These are phyloP conservation scores for Sporobolus alterniflorus DNA, from an alignment of 202 grass and related monocot species.

Conservation along the genomic window DNA sequence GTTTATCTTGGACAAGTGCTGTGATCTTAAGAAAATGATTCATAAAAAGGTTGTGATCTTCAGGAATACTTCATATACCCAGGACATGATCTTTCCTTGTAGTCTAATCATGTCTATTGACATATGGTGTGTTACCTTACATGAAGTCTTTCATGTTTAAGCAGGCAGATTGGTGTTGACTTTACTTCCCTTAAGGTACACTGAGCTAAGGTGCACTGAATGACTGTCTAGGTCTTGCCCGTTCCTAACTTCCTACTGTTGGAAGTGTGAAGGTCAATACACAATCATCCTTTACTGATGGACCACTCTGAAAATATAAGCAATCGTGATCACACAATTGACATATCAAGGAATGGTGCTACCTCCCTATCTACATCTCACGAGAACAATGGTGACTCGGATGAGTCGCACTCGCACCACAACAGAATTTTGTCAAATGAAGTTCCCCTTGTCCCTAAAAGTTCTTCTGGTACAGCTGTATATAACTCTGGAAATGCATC, in stretches of 20 bases:
- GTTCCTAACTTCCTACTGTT: not conserved
- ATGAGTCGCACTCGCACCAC: slow-evolving; percentile 49
- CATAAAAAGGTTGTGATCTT: not conserved
- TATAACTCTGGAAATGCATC: slow-evolving; percentile 44
- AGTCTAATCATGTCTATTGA: slow-evolving; percentile 33
- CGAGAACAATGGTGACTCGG: slow-evolving; percentile 25
- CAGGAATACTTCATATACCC: not conserved
- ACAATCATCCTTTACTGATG: slow-evolving; percentile 52
- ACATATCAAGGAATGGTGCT: slow-evolving; percentile 69
- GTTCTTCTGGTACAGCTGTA: slow-evolving; percentile 30
- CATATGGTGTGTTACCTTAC: slow-evolving; percentile 25
- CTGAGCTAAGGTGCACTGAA: slow-evolving; percentile 13
- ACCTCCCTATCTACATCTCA: slow-evolving; percentile 57
- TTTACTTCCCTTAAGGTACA: slow-evolving; percentile 50
- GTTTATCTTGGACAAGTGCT: not conserved
- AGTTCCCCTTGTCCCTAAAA: slow-evolving; percentile 27
- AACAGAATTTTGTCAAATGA: slow-evolving; percentile 39
- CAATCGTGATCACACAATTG: slow-evolving; percentile 66
- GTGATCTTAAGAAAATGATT: not conserved
- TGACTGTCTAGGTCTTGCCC: not conserved
- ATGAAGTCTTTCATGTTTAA: not conserved
- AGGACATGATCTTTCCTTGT: slow-evolving; percentile 25
- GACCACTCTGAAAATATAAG: slow-evolving; percentile 48
- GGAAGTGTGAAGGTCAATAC: slow-evolving; percentile 18
- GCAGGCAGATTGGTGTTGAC: not conserved